A percentile compares a stretch with the other conserved stretches of the same genome.
Evolutionary conservation across 257 asterid genomes (phyloP).

Genomic region (Solanum tarapatanum): DNA sequence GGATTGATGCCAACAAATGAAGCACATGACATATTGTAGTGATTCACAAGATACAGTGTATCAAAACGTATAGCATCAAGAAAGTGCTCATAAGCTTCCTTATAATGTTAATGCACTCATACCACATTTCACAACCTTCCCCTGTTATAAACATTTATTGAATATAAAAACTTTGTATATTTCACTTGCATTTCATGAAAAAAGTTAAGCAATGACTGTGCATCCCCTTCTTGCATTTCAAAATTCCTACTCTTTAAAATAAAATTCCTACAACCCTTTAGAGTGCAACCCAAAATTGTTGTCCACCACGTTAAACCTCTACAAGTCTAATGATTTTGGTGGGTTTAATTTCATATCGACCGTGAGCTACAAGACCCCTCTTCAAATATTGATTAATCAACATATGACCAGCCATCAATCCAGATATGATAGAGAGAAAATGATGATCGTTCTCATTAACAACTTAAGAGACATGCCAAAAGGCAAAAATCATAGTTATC

Average conservation of each 20-base stretch:
- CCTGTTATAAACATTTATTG: neutral
- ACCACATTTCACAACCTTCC: neutral
- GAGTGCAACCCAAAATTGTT: neutral
- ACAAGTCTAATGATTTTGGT: neutral
- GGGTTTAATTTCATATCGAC: neutral
- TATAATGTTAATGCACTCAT: neutral
- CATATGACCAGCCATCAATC: neutral
- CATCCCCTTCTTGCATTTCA: neutral
- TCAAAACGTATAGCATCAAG: neutral
- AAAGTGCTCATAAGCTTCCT: neutral
- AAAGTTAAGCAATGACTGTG: neutral
- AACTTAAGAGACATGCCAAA: neutral
- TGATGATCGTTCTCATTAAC: neutral
- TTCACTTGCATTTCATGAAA: neutral
- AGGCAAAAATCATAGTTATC: too few relatives aligned
- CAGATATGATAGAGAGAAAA: neutral
- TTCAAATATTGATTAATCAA: neutral
- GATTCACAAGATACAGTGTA: neutral
- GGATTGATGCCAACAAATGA: neutral
- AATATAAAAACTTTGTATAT: neutral
- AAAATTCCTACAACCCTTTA: neutral
- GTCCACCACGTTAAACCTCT: neutral
- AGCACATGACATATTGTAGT: neutral
- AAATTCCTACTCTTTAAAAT: neutral
- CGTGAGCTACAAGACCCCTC: neutral